Percentiles rank a stretch among this genome's conserved stretches.
These are phyloP conservation scores for Endotrypanum monterogeii DNA, from an alignment of 208 protist genomes.

Conservation along the genomic window DNA sequence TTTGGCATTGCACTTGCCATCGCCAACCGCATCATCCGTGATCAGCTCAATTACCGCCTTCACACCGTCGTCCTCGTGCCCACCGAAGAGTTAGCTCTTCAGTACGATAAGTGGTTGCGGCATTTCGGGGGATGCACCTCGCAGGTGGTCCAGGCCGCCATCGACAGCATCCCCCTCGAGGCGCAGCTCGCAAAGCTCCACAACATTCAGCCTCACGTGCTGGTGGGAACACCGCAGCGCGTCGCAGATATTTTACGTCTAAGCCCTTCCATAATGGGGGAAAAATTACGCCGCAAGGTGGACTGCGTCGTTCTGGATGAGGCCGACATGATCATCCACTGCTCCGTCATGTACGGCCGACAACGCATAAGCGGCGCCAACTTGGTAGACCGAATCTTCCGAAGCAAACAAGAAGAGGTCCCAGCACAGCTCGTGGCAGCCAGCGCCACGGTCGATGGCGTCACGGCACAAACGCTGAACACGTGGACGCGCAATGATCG, in stretches of 20 bases:
- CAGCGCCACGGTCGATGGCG: constrained; percentile 84
- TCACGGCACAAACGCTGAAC: constrained; percentile 85
- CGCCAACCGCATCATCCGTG: constrained; percentile 81
- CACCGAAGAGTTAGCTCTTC: constrained; percentile 83
- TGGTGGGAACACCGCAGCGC: constrained; percentile 86
- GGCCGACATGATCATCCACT: constrained; percentile 74
- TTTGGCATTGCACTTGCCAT: constrained; percentile 89
- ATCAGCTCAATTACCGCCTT: constrained; percentile 86
- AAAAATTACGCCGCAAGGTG: constrained; percentile 87
- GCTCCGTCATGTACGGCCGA: constrained; percentile 23
- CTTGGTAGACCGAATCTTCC: constrained; percentile 83
- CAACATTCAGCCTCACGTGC: constrained; percentile 90
- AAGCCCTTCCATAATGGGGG: constrained; percentile 70
- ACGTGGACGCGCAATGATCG: constrained; percentile 88
- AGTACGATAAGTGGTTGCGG: constrained; percentile 91
- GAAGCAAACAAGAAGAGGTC: constrained; percentile 73
- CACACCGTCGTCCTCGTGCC: constrained; percentile 89
- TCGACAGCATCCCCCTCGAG: constrained; percentile 78
- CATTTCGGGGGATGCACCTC: constrained; percentile 80
- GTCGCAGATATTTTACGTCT: constrained; percentile 72
- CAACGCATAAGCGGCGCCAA: constrained; percentile 60
- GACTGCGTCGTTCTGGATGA: constrained; percentile 92
- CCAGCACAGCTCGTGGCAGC: constrained; percentile 86
- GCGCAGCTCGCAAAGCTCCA: constrained; percentile 80
- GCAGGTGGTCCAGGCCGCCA: constrained; percentile 80